A percentile compares a stretch with the other conserved stretches of the same genome.
Evolutionary conservation across 768 basidiomycete genomes (phyloP).

Genomic region (Calocybe cyanea): DNA sequence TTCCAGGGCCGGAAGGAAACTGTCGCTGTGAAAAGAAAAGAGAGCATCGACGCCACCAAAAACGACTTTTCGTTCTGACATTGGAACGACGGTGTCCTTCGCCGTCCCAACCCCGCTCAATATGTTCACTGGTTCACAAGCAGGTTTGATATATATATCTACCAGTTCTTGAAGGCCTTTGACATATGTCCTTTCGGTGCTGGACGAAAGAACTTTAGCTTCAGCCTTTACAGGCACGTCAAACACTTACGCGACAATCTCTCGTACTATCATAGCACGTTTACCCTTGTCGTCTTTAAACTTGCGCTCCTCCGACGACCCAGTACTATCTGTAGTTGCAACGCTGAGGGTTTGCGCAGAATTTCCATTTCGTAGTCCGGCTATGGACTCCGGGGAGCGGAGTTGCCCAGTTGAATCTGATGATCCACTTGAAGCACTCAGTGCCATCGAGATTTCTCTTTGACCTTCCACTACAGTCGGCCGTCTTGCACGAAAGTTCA

Average conservation of each 20-base stretch:
- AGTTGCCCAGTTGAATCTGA: slow-evolving; percentile 51
- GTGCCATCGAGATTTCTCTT: slow-evolving; percentile 54
- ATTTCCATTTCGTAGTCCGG: slow-evolving; percentile 54
- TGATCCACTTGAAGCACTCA: slow-evolving; percentile 42
- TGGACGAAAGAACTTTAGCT: slow-evolving; percentile 24
- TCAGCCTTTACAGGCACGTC: not conserved
- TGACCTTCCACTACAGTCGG: slow-evolving; percentile 62
- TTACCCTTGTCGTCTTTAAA: slow-evolving; percentile 90
- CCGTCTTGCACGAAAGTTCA: slow-evolving; percentile 50
- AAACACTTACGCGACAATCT: slow-evolving; percentile 80
- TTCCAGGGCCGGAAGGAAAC: slow-evolving; percentile 89
- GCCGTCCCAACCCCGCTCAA: slow-evolving; percentile 66
- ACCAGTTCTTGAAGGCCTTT: slow-evolving; percentile 91
- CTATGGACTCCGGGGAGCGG: slow-evolving; percentile 62
- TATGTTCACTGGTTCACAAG: slow-evolving; percentile 63
- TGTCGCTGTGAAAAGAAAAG: slow-evolving; percentile 89
- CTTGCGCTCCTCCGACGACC: slow-evolving; percentile 77
- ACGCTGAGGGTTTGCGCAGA: slow-evolving; percentile 69
- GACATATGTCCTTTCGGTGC: slow-evolving; percentile 94
- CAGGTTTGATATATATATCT: slow-evolving; percentile 92
- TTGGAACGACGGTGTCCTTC: slow-evolving; percentile 84
- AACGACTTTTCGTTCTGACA: slow-evolving; percentile 83
- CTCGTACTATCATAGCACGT: slow-evolving; percentile 78
- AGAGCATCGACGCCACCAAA: slow-evolving; percentile 89
- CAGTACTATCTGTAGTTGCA: slow-evolving; percentile 69